Conservation (phyloP, 176 grass and related monocot species). For the Rhipidocladum racemiflorum region DNA sequence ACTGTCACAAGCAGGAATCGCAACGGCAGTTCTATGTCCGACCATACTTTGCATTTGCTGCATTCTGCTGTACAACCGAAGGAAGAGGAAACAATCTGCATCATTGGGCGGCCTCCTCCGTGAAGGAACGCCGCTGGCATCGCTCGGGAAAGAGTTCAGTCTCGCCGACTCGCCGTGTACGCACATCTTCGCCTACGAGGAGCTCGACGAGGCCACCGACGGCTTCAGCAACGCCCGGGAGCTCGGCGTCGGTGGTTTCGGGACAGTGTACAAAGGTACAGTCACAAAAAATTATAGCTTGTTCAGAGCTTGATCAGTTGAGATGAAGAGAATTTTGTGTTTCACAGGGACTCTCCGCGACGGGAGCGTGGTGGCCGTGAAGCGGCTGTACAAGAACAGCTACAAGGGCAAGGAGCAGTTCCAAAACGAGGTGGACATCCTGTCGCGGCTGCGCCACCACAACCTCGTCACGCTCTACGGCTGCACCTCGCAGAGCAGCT, state of each 20-base stretch:
- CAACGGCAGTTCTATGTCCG: not conserved
- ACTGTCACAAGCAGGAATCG: constrained; percentile 12
- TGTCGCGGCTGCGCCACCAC: constrained; percentile 52
- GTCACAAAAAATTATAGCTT: not conserved
- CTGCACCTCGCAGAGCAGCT: constrained; percentile 37
- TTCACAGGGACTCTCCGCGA: constrained; percentile 32
- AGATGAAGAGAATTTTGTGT: not conserved
- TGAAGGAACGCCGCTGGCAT: not conserved
- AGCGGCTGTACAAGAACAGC: constrained; percentile 70
- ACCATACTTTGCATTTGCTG: not conserved
- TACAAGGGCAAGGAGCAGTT: constrained; percentile 62
- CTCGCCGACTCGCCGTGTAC: not conserved
- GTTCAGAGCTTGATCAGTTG: not conserved
- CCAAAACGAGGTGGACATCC: constrained; percentile 65
- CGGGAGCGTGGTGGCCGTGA: constrained; percentile 53
- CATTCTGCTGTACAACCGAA: not conserved
- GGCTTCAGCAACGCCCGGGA: constrained; percentile 33
- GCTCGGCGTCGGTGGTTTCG: constrained; percentile 59
- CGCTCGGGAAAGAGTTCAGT: constrained; percentile 36
- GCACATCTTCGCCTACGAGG: constrained; percentile 51
- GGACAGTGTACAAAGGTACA: constrained; percentile 56
- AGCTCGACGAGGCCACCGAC: constrained; percentile 55
- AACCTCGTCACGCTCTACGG: constrained; percentile 64
- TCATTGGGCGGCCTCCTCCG: constrained; percentile 25
- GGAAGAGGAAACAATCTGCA: constrained; percentile 14